Evolutionary conservation across 2,329 filamentous ascomycete genomes (phyloP).

Genomic region (Botrytis sinoallii): DNA sequence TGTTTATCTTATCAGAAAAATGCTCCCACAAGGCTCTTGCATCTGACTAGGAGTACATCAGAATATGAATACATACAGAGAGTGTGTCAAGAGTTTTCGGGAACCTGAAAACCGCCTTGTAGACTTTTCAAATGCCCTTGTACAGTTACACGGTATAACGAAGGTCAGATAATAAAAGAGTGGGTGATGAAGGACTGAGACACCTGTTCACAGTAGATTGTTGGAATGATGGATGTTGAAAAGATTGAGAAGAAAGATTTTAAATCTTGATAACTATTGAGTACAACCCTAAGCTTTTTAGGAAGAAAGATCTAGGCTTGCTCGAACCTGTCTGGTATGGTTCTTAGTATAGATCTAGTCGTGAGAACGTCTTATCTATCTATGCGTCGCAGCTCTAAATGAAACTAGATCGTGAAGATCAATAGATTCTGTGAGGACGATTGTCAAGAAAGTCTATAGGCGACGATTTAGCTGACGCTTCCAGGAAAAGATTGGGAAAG

Average conservation of each 20-base stretch:
- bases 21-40: background rate
- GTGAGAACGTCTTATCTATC: background rate
- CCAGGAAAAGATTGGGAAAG: background rate
- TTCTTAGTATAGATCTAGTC: background rate
- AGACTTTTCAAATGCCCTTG: background rate
- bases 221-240: background rate
- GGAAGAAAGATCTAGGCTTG: background rate
- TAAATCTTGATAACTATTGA: background rate
- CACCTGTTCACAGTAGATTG: background rate
- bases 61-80: constrained; percentile 14
- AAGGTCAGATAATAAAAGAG: background rate
- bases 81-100: background rate
- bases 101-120: background rate
- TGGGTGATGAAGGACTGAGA: background rate
- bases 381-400: too few relatives aligned
- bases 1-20: background rate
- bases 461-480: background rate
- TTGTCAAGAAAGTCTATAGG: background rate
- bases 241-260: background rate
- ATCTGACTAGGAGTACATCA: background rate
- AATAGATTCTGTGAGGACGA: background rate
- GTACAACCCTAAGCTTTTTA: background rate
- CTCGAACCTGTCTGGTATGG: background rate
- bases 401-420: background rate
- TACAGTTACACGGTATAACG: background rate